Evolutionary conservation across 768 basidiomycete species (phyloP).

Genomic region (Boletus tylopilopsis): DNA sequence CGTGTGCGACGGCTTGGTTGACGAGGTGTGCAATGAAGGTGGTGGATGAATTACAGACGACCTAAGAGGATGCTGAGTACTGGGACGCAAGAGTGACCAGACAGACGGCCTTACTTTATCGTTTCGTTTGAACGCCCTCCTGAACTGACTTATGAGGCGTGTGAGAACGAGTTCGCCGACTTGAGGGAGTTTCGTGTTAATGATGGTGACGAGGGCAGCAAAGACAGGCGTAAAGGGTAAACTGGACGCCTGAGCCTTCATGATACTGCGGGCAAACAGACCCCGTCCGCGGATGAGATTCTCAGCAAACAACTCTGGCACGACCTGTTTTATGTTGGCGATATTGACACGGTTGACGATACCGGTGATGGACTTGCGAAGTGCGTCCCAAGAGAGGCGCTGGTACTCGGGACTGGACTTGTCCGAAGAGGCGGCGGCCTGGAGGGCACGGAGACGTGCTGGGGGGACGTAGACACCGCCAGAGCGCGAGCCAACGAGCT

Average conservation of each 20-base stretch:
- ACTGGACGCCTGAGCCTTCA: slow-evolving; percentile 97
- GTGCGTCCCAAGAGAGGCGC: slow-evolving; percentile 94
- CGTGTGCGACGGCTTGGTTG: slow-evolving; percentile 91
- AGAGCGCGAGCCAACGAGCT: slow-evolving; percentile 73
- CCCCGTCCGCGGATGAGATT: slow-evolving; percentile 93
- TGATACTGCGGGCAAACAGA: slow-evolving; percentile 88
- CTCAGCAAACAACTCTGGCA: slow-evolving; percentile 89
- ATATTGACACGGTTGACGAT: slow-evolving; percentile 99
- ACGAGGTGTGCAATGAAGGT: slow-evolving; percentile 90
- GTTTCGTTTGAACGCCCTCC: slow-evolving; percentile 92
- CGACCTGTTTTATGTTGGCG: slow-evolving; percentile 90
- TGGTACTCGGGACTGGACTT: slow-evolving; percentile 89
- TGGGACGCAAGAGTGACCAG: slow-evolving; percentile 19
- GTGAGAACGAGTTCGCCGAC: slow-evolving; percentile 90
- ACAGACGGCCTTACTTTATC: slow-evolving; percentile 97
- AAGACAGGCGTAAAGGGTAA: slow-evolving; percentile 98
- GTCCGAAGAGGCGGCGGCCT: slow-evolving; percentile 76
- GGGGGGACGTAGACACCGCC: slow-evolving; percentile 98
- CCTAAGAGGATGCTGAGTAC: slow-evolving; percentile 42
- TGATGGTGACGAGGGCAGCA: slow-evolving; percentile 87
- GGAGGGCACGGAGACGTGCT: slow-evolving; percentile 85
- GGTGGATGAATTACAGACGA: slow-evolving; percentile 88
- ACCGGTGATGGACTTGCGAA: slow-evolving; percentile 97
- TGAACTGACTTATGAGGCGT: slow-evolving; percentile 91
- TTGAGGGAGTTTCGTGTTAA: slow-evolving; percentile 96